Evolutionary conservation across 208 protist genomes (phyloP), one percentile per base, ranked within the genome.

Genomic region (Acanthamoeba divionensis): DNA sequence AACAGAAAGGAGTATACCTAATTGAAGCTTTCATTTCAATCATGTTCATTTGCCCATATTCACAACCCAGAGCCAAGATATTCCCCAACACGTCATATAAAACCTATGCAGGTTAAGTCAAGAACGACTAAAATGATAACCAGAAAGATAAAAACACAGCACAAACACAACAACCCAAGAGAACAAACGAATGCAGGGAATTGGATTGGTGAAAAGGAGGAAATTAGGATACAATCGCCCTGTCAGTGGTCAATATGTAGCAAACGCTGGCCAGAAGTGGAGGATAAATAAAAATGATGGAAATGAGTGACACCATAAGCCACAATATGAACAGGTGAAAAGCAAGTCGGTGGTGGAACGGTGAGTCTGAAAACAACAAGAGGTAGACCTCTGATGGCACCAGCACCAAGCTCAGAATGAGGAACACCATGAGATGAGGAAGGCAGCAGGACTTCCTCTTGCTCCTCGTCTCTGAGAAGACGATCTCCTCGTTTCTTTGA

Each of bases 41-140:
- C 67, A 79, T 79, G 67, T 79, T 79, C 67, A 79, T 79, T n/a
- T 79, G 67, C 10, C 67, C 67, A n/a, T 79, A 79, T n/a, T 79
- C 67, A 52, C 67, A 79, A 8, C 67, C 67, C 29, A 79, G 55
- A 9, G 67, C 67, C 3, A 33, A 5, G 38, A 79, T 29, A 2
- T 79, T 66, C 13, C 33, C 67, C 67, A 38, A 79, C 6, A 79
- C 55, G 41, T 79, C 67, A 47, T 79, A 79, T 12, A 79, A 38
- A 29, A 79, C 55, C 67, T 79, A 21, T 10, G 12, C 7, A 7
- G 9, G 6, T 31, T 10, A 8, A 6, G 15, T 9, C 60, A 31
- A n/a, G n/a, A n/a, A n/a, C n/a, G n/a, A n/a, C n/a, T n/a, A n/a
- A 67, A 8, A 67, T 31, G 9, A n/a, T 18, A n/a, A n/a, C 18